Conservation (phyloP, 1,139 yeast genomes). For the Nakaseomyces sp. region DNA sequence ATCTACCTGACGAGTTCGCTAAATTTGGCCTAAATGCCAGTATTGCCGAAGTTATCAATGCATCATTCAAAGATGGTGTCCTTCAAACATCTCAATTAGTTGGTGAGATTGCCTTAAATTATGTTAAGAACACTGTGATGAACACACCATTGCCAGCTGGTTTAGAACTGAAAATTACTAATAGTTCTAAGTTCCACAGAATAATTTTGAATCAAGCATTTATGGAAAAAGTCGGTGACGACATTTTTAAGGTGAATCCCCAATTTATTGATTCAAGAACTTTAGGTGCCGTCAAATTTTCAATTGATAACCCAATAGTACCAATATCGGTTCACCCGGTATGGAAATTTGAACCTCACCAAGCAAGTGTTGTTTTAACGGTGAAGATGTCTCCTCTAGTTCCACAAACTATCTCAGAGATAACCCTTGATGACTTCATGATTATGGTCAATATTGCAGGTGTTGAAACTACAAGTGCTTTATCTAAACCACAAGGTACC, state of each 20-base stretch:
- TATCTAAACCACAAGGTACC: conserved; percentile 84
- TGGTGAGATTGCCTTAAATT: conserved; percentile 77
- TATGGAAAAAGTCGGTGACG: conserved; percentile 30
- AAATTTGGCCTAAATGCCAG: conserved; percentile 66
- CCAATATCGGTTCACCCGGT: conserved; percentile 71
- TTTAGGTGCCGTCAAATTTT: conserved; percentile 67
- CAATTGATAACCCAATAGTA: conserved; percentile 41
- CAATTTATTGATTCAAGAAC: conserved; percentile 44
- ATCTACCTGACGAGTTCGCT: conserved; percentile 28
- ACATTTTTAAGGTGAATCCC: conserved; percentile 31
- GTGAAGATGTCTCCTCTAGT: conserved; percentile 36
- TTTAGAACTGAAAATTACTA: conserved; percentile 30
- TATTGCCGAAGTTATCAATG: conserved; percentile 71
- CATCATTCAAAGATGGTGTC: conserved; percentile 58
- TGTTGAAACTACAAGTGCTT: conserved; percentile 53
- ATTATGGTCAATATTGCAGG: conserved; percentile 57
- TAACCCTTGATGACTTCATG: conserved; percentile 51
- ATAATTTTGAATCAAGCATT: conserved; percentile 34
- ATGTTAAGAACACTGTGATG: conserved; percentile 32
- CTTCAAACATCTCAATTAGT: conserved; percentile 50
- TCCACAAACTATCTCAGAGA: conserved; percentile 39
- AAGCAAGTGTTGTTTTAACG: conserved; percentile 75
- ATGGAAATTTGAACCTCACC: conserved; percentile 82
- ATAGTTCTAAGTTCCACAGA: conserved; percentile 28
- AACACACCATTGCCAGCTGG: conserved; percentile 30